Percentiles rank a stretch among this genome's conserved stretches.
Conservation (phyloP, 1,284 basidiomycete genomes). For the Cryptococcus sp. region DNA sequence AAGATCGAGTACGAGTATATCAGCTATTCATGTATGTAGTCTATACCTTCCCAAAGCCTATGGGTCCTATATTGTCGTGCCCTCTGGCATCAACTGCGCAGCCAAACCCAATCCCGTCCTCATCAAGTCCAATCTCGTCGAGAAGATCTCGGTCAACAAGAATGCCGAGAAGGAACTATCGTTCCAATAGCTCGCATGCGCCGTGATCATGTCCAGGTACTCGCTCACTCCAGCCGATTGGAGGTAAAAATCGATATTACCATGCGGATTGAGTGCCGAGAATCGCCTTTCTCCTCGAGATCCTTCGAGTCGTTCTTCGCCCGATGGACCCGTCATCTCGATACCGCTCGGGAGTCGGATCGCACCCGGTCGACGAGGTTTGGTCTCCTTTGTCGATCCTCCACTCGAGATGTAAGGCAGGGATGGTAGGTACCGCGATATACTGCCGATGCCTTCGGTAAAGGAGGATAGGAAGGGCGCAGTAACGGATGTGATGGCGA, state of each 20-base stretch:
- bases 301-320: constrained; percentile 37
- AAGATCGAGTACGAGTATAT: too few species aligned
- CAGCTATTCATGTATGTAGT: too few species aligned
- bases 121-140: constrained; percentile 35
- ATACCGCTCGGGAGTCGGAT: constrained; percentile 39
- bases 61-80: constrained; percentile 10
- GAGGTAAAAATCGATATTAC: constrained; percentile 45
- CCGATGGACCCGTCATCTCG: constrained; percentile 41
- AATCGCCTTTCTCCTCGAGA: constrained; percentile 44
- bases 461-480: constrained; percentile 44
- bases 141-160: constrained; percentile 44
- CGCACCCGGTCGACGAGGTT: constrained; percentile 28
- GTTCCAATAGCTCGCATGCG: constrained; percentile 45
- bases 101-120: constrained; percentile 38
- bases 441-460: constrained; percentile 26
- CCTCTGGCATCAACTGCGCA: constrained; percentile 18
- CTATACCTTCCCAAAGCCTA: too few species aligned
- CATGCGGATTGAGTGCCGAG: constrained; percentile 47
- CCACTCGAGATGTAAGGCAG: constrained; percentile 14
- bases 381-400: constrained; percentile 14
- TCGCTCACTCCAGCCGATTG: constrained; percentile 43
- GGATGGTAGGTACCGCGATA: constrained; percentile 36
- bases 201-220: constrained; percentile 45
- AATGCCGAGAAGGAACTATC: constrained; percentile 45
- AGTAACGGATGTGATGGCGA: constrained; percentile 49